A percentile compares a stretch with the other conserved stretches of the same genome.
Evolutionary conservation across 306 rosid species (phyloP).

Genomic region (Trifolium subterraneum): DNA sequence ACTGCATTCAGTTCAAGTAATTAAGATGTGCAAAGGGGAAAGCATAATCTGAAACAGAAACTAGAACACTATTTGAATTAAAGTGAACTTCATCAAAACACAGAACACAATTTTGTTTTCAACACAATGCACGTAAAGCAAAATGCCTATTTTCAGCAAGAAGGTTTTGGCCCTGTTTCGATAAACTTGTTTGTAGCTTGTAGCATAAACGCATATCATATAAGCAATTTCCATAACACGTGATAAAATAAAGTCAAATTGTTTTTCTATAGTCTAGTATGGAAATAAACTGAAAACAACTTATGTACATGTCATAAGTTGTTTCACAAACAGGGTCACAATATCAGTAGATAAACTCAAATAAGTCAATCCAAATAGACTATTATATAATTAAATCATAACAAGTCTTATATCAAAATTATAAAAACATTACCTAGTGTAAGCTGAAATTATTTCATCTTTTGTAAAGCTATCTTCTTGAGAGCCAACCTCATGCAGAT

Average conservation of each 20-base stretch:
- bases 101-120: background rate
- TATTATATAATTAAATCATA: background rate
- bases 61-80: conserved; percentile 7
- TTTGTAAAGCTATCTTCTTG: conserved; percentile 97
- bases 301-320: too few species aligned
- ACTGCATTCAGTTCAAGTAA: conserved; percentile 33
- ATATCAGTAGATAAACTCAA: too few species aligned
- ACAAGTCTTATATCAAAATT: background rate
- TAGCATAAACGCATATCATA: too few species aligned
- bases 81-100: conserved; percentile 25
- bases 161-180: background rate
- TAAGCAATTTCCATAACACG: too few species aligned
- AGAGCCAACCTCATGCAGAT: conserved; percentile 96
- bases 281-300: too few species aligned
- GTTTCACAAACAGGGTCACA: too few species aligned
- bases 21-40: background rate
- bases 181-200: too few species aligned
- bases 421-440: conserved; percentile 72
- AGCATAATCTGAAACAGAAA: conserved; percentile 2
- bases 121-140: conserved; percentile 16
- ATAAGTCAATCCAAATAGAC: too few species aligned
- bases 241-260: too few species aligned
- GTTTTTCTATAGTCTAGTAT: too few species aligned
- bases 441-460: conserved; percentile 95
- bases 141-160: background rate